Evolutionary conservation across 345 rosid species (phyloP).

Genomic region (Erodium maritimum): DNA sequence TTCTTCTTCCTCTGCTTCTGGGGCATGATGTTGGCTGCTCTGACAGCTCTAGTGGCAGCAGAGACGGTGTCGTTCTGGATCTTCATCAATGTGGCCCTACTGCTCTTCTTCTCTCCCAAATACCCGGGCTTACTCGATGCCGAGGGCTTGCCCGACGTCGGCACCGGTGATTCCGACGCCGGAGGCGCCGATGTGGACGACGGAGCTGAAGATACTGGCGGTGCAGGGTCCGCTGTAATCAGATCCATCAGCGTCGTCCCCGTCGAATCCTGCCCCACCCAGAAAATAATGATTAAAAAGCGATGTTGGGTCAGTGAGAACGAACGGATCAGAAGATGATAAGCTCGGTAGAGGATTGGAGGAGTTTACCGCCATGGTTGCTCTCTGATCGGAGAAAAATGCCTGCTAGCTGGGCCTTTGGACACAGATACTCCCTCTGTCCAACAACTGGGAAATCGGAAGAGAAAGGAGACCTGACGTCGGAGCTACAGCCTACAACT

Average conservation of each 20-base stretch:
- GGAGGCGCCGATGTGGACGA: conserved; percentile 25
- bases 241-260: conserved; percentile 97
- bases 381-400: neutral
- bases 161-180: conserved; percentile 6
- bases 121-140: conserved; percentile 28
- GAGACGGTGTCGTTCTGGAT: conserved; percentile 85
- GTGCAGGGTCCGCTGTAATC: conserved; percentile 76
- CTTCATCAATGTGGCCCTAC: conserved; percentile 74
- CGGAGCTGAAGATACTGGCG: conserved; percentile 20
- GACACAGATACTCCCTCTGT: neutral
- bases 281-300: conserved; percentile 1
- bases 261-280: conserved; percentile 48
- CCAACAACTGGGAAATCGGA: neutral
- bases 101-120: conserved; percentile 74
- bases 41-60: conserved; percentile 77
- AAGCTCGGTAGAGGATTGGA: neutral
- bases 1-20: conserved; percentile 60
- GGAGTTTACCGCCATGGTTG: conserved; percentile 13
- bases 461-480: too few relatives aligned
- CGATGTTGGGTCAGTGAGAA: neutral
- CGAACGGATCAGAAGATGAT: neutral
- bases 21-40: conserved; percentile 66
- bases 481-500: too few relatives aligned
- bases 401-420: neutral
- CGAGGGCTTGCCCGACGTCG: conserved; percentile 23